Base-by-base conservation (phyloP, 2,329 filamentous ascomycete species). In the Phialophora tarda region DNA sequence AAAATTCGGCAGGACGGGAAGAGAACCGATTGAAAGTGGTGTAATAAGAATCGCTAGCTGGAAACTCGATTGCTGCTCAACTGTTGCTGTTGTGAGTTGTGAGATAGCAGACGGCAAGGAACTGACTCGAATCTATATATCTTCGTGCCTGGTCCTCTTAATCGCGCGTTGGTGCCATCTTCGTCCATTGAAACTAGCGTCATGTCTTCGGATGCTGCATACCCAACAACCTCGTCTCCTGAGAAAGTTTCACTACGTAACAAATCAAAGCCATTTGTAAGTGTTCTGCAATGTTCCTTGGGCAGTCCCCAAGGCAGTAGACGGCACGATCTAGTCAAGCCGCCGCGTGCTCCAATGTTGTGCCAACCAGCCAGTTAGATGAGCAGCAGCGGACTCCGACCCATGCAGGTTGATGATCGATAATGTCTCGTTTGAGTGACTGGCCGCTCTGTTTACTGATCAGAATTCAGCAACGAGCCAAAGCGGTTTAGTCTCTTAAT, bases 321-420 rank as follows among this genome's bases (percentile, higher is more conserved):
- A 44, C 24, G 57, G 28, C 57, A 51, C 4, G 48, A 51, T 14
- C 10, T 51, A 8, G 11, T 26, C 4, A 24, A 21, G 21, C 24
- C 10, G 24, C 24, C 48, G 47, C 23, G 24, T 26, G 24, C 8
- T 7, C 47, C 30, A 53, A 21, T n/a, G 34, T 24, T 53, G 58
- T 28, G 12, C 30, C 11, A 28, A 21, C 24, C 8, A 24, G 44
- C 58, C 24, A 60, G 12, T 21, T n/a, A 58, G 24, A 28, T n/a
- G 44, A 34, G 28, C 2, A 50, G 44, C 3, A 26, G 23, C 21
- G 21, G 21, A 28, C 6, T 50, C 50, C 2, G 44, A 14, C 28
- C n/a, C 14, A 61, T 53, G 30, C 48, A 54, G 11, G 34, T 51
- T 28, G 59, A 61, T 61, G 59, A 61, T 61, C 48, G 8, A 5